Evolutionary conservation across 202 grass and related monocot genomes (phyloP).

Genomic region (Setaria viridis): DNA sequence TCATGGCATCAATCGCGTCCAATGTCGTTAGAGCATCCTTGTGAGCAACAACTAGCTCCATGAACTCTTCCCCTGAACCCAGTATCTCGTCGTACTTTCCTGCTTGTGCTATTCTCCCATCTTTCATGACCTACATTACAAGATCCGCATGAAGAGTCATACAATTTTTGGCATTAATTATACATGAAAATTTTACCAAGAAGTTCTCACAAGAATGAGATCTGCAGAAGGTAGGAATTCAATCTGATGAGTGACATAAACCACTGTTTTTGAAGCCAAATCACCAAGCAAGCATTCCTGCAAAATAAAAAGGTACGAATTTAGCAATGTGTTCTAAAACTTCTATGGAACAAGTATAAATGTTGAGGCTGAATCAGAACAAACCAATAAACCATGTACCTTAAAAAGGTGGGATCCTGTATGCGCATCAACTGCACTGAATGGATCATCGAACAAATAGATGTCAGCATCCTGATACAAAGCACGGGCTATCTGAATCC

Average conservation of each 20-base stretch:
- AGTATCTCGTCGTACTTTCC: conserved; percentile 77
- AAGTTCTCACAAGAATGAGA: conserved; percentile 65
- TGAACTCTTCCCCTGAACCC: conserved; percentile 60
- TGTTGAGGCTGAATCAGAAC: neutral
- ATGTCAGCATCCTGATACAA: conserved; percentile 82
- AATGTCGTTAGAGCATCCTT: conserved; percentile 59
- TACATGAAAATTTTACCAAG: conserved; percentile 7
- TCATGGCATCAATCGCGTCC: conserved; percentile 42
- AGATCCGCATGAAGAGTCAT: conserved; percentile 26
- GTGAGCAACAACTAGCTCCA: conserved; percentile 58
- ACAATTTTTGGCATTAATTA: conserved; percentile 10
- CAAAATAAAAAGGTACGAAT: conserved; percentile 19
- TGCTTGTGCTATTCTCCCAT: conserved; percentile 75
- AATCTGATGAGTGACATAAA: conserved; percentile 72
- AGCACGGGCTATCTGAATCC: conserved; percentile 78
- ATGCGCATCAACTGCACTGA: conserved; percentile 76
- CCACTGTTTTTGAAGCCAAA: conserved; percentile 68
- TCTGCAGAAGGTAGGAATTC: conserved; percentile 76
- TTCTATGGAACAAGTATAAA: neutral
- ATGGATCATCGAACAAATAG: conserved; percentile 73
- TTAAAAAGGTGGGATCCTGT: conserved; percentile 75
- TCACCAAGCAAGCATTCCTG: conserved; percentile 69
- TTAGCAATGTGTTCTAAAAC: neutral
- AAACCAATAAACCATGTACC: conserved; percentile 36
- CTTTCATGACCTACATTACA: conserved; percentile 73